A percentile compares a stretch with the other conserved stretches of the same genome.
Conservation (phyloP, 2,329 filamentous ascomycete genomes). For the Trichoderma oligosporum region DNA sequence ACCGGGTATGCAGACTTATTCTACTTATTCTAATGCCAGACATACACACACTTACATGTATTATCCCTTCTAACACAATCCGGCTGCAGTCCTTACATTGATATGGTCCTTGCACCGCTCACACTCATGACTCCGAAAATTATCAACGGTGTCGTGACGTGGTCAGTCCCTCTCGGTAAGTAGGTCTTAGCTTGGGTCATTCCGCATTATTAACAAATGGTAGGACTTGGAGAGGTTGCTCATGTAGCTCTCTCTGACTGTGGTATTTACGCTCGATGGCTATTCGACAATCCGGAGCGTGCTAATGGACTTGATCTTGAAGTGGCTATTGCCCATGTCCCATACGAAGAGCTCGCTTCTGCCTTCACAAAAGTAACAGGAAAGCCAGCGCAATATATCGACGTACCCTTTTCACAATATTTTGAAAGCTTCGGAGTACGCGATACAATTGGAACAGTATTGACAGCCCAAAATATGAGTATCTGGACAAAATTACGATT, state of each 20-base stretch:
- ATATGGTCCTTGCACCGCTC: background rate
- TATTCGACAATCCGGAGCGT: background rate
- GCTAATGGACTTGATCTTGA: background rate
- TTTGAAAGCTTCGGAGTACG: background rate
- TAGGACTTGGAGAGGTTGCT: background rate
- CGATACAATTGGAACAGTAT: background rate
- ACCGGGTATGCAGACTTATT: background rate
- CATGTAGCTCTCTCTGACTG: background rate
- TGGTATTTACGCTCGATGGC: background rate
- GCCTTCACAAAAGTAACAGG: background rate
- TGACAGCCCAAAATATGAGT: background rate
- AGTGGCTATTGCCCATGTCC: background rate
- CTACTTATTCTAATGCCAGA: background rate
- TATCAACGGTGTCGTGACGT: background rate
- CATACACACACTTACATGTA: too few species aligned
- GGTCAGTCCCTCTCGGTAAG: background rate
- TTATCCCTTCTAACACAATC: background rate
- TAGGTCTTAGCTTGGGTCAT: background rate
- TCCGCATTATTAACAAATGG: background rate
- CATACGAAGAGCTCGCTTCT: background rate
- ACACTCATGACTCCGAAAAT: background rate
- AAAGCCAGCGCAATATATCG: background rate
- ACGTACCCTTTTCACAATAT: background rate
- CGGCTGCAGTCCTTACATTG: background rate
- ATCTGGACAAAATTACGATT: background rate